A percentile compares a stretch with the other conserved stretches of the same genome.
These are phyloP conservation scores for Aureobasidium namibiae DNA, from an alignment of 2,329 filamentous ascomycete species.

Conservation along the genomic window DNA sequence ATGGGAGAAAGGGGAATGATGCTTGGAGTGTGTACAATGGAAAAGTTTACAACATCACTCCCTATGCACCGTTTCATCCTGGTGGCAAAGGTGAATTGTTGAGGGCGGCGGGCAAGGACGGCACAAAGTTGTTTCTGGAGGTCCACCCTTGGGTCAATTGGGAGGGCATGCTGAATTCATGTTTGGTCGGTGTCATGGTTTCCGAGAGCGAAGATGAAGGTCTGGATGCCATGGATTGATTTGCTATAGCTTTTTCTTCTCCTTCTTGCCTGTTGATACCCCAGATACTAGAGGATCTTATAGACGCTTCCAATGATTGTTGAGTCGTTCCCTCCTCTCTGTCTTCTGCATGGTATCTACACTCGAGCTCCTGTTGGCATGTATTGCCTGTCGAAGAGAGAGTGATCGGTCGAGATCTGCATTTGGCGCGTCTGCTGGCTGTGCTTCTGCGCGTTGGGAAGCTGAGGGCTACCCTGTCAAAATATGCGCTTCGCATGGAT, in stretches of 20 bases:
- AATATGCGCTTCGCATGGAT: too few species aligned
- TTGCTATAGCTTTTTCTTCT: neutral
- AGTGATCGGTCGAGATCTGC: too few species aligned
- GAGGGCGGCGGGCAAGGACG: conserved; percentile 69
- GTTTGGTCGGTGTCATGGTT: conserved; percentile 54
- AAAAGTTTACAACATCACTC: conserved; percentile 87
- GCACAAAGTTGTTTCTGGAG: conserved; percentile 53
- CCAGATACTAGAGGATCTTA: neutral
- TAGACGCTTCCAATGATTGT: too few species aligned
- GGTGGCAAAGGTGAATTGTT: conserved; percentile 74
- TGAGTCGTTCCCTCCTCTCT: too few species aligned
- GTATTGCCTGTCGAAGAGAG: too few species aligned
- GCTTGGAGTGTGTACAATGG: conserved; percentile 88
- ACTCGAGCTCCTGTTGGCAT: too few species aligned
- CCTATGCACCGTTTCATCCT: conserved; percentile 84
- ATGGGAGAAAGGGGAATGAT: conserved; percentile 70
- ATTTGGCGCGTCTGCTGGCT: too few species aligned
- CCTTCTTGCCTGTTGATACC: neutral
- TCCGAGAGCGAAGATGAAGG: conserved; percentile 40
- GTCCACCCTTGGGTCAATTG: conserved; percentile 62
- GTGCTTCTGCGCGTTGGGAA: too few species aligned
- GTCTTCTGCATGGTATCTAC: too few species aligned
- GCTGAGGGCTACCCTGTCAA: too few species aligned
- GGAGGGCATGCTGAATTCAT: conserved; percentile 57
- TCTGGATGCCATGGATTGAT: conserved; percentile 53